phyloP scores from a whole-genome alignment of 2,329 filamentous ascomycete genomes.

The Madurella fahalii region DNA sequence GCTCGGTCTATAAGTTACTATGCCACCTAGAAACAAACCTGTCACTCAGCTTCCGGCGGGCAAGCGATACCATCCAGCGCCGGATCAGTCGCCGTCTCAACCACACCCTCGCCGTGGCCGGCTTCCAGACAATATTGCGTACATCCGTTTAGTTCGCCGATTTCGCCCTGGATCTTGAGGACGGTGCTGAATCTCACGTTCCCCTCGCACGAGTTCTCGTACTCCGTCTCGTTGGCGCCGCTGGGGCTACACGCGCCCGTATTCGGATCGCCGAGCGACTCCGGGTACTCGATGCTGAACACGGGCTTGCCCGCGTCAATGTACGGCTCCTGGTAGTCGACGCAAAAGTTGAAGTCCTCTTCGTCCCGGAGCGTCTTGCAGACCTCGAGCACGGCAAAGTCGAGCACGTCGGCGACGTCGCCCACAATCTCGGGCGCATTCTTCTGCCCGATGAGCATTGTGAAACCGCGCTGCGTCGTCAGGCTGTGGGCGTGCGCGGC shows the following conservation, averaged over 20 bases:
- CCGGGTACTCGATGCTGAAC: slow-evolving; percentile 20
- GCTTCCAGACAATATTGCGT: slow-evolving; percentile 16
- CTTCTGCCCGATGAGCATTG: slow-evolving; percentile 19
- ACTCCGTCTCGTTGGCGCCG: slow-evolving; percentile 4
- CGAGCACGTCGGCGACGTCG: neutral
- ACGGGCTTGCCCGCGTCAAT: slow-evolving; percentile 13
- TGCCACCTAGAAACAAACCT: too few relatives aligned
- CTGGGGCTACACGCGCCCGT: slow-evolving; percentile 1
- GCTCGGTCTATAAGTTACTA: too few relatives aligned
- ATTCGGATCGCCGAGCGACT: neutral
- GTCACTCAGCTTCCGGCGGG: neutral
- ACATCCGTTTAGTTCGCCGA: slow-evolving; percentile 18
- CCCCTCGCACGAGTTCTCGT: slow-evolving; percentile 9
- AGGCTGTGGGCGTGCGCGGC: slow-evolving; percentile 15
- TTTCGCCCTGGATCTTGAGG: slow-evolving; percentile 14
- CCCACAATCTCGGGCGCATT: slow-evolving; percentile 15
- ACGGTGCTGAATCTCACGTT: slow-evolving; percentile 13
- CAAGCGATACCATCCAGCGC: neutral
- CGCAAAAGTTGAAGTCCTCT: slow-evolving; percentile 9
- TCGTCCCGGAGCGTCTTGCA: slow-evolving; percentile 15
- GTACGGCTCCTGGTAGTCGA: slow-evolving; percentile 13
- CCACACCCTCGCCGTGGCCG: too few relatives aligned
- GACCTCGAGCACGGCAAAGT: slow-evolving; percentile 22
- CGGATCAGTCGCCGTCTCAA: neutral
- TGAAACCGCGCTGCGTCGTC: slow-evolving; percentile 5